phyloP scores from a whole-genome alignment of 495 filamentous ascomycete genomes.

The Aspergillus kassunensis region DNA sequence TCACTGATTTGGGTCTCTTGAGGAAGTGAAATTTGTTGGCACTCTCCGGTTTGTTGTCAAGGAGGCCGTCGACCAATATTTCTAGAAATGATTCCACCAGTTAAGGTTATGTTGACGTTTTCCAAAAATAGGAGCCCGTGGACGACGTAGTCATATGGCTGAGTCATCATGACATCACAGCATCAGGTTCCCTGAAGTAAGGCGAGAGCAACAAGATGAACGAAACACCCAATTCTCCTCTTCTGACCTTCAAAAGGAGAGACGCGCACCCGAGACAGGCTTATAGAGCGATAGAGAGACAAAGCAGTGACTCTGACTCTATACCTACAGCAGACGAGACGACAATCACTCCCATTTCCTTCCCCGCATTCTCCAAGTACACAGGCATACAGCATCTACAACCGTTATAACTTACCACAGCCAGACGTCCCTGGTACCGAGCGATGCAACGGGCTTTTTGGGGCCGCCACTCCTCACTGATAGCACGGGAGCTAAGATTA shows the following conservation, averaged over 20 bases:
- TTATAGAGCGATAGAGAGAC: no score
- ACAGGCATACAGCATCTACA: not conserved
- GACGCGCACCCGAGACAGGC: no score
- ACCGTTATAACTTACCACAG: not conserved
- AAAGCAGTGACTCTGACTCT: not conserved
- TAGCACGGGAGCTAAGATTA: not conserved
- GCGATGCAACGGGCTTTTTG: not conserved
- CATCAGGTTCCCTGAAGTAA: not conserved
- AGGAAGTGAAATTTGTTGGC: no score
- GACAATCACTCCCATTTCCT: not conserved
- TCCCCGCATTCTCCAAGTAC: not conserved
- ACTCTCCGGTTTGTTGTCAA: no score
- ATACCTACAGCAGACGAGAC: not conserved
- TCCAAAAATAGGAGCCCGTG: not conserved
- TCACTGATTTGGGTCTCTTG: no score
- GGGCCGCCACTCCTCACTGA: not conserved
- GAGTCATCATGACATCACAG: slow-evolving; percentile 20
- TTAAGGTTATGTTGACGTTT: no score
- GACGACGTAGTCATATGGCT: slow-evolving; percentile 7
- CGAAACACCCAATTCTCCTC: no score
- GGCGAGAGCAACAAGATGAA: not conserved
- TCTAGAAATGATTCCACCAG: no score
- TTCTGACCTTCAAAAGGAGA: no score
- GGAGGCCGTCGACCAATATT: no score
- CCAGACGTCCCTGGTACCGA: no score